Evolutionary conservation across 495 filamentous ascomycete species (phyloP).

Genomic region (Annulohypoxylon moriforme): DNA sequence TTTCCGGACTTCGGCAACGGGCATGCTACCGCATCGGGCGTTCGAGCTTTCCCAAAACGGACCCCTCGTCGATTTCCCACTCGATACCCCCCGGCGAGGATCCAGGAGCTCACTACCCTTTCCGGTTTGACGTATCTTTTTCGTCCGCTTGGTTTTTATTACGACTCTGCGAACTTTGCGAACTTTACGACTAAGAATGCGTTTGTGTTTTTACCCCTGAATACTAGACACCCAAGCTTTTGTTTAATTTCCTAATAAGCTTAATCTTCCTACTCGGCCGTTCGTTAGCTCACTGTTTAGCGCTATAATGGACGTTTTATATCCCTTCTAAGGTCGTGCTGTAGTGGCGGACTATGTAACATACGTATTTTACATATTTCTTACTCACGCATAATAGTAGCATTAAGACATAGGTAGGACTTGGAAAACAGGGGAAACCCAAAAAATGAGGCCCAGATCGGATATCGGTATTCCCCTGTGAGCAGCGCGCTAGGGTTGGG

Average conservation of each 20-base stretch:
- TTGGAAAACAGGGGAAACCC: background rate
- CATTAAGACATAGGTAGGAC: too few species aligned
- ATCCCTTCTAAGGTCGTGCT: background rate
- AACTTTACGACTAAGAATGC: too few species aligned
- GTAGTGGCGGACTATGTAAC: background rate
- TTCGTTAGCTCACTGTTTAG: background rate
- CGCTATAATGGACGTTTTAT: background rate
- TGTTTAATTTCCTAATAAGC: background rate
- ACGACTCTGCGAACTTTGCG: too few species aligned
- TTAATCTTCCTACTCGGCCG: background rate
- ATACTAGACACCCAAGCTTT: slow-evolving; percentile 11
- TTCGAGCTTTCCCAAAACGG: slow-evolving; percentile 21
- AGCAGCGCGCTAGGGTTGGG: background rate
- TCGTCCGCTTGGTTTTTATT: background rate
- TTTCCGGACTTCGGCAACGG: slow-evolving; percentile 29
- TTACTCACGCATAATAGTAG: background rate
- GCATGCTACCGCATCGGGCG: slow-evolving; percentile 18
- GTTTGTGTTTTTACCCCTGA: background rate
- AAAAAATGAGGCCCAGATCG: background rate
- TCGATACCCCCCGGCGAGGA: slow-evolving; percentile 11
- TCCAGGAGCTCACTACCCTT: slow-evolving; percentile 26
- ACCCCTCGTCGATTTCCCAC: slow-evolving; percentile 3
- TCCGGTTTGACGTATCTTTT: slow-evolving; percentile 15
- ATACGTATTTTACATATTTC: background rate
- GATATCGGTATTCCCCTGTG: background rate